Percentiles rank a stretch among this genome's conserved stretches.
Evolutionary conservation across 352 stramenopile genomes (phyloP).

Genomic region (Phytophthora palmivora): DNA sequence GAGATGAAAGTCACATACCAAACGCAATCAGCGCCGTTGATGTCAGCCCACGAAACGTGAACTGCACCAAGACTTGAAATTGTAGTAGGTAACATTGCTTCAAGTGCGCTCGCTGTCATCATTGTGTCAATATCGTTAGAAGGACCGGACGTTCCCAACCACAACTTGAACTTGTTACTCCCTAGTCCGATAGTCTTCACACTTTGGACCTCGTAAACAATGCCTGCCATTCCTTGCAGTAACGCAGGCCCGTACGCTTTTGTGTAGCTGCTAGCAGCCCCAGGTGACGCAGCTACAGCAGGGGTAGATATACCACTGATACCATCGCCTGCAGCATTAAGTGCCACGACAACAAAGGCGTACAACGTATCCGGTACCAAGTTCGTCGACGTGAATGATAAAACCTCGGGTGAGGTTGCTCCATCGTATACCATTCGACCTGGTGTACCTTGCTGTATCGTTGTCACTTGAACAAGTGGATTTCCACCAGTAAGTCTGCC

Average conservation of each 20-base stretch:
- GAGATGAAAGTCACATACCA: slow-evolving; percentile 91
- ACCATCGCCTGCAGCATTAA: slow-evolving; percentile 93
- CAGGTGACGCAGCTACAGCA: slow-evolving; percentile 92
- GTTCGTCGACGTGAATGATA: slow-evolving; percentile 77
- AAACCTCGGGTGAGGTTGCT: slow-evolving; percentile 76
- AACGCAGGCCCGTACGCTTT: slow-evolving; percentile 91
- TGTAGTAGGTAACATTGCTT: slow-evolving; percentile 41
- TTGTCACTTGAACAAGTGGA: slow-evolving; percentile 72
- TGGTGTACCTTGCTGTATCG: slow-evolving; percentile 87
- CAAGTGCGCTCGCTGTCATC: slow-evolving; percentile 51
- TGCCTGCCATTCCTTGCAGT: slow-evolving; percentile 91
- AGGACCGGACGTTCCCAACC: slow-evolving; percentile 39
- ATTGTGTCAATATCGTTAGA: slow-evolving; percentile 53
- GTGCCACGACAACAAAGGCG: slow-evolving; percentile 92
- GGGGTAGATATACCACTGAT: slow-evolving; percentile 86
- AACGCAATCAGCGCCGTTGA: slow-evolving; percentile 59
- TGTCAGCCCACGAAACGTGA: slow-evolving; percentile 59
- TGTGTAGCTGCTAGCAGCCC: slow-evolving; percentile 87
- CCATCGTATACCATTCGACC: slow-evolving; percentile 94
- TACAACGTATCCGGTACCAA: slow-evolving; percentile 93
- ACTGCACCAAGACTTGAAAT: slow-evolving; percentile 57
- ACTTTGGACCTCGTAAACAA: slow-evolving; percentile 96
- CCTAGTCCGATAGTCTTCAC: slow-evolving; percentile 63
- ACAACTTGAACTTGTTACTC: slow-evolving; percentile 58
- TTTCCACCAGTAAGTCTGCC: slow-evolving; percentile 85